A percentile compares a stretch with the other conserved stretches of the same genome.
These are phyloP conservation scores for Aciculoconidium aculeatum DNA, from an alignment of 805 yeast genomes.

Conservation along the genomic window DNA sequence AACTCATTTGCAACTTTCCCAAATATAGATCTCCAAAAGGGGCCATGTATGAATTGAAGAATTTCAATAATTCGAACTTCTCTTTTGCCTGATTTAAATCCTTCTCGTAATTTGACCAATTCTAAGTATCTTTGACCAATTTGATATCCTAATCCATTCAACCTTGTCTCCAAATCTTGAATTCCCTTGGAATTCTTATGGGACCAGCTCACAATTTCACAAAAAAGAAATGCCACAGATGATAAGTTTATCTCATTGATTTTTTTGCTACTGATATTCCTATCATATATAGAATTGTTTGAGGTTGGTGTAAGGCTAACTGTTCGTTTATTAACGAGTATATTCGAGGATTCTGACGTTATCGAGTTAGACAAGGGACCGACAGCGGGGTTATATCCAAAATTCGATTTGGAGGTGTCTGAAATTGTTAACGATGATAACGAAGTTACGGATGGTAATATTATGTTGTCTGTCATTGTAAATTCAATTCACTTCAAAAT, in stretches of 20 bases:
- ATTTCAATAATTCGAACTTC: slow-evolving; percentile 63
- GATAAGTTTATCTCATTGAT: slow-evolving; percentile 62
- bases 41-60: slow-evolving; percentile 64
- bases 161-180: slow-evolving; percentile 49
- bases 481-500: too few species aligned
- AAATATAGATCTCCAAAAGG: slow-evolving; percentile 69
- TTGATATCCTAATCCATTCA: slow-evolving; percentile 71
- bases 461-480: slow-evolving; percentile 18
- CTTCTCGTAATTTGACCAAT: slow-evolving; percentile 61
- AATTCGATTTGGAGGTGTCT: slow-evolving; percentile 25
- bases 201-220: slow-evolving; percentile 64
- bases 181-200: slow-evolving; percentile 60
- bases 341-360: slow-evolving; percentile 30
- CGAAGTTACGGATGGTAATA: slow-evolving; percentile 26
- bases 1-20: slow-evolving; percentile 70
- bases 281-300: slow-evolving; percentile 54
- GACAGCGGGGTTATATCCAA: slow-evolving; percentile 40
- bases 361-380: slow-evolving; percentile 38
- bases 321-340: slow-evolving; percentile 27
- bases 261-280: slow-evolving; percentile 55
- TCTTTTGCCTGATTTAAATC: slow-evolving; percentile 54
- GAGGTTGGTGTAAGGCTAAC: slow-evolving; percentile 29
- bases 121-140: slow-evolving; percentile 72
- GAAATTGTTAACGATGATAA: slow-evolving; percentile 23
- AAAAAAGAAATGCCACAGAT: slow-evolving; percentile 61